phyloP scores from a whole-genome alignment of 2,329 filamentous ascomycete genomes.

The Bipolaris victoriae region DNA sequence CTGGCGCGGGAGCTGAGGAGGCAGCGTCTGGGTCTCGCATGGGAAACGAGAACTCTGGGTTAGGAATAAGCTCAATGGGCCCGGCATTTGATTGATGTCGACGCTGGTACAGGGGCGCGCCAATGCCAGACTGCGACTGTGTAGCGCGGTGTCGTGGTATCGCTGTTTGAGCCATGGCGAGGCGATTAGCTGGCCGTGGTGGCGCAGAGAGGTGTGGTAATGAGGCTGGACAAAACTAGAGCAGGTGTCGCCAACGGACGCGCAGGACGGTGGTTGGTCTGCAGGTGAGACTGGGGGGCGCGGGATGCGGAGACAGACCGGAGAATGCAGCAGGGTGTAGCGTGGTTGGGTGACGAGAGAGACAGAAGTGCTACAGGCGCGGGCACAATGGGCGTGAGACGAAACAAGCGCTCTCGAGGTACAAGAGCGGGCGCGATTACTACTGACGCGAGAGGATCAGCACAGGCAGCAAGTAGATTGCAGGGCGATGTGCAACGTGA shows the following conservation, averaged over 20 bases:
- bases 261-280: constrained; percentile 30
- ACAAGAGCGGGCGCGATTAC: constrained; percentile 44
- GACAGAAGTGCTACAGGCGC: constrained; percentile 36
- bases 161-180: constrained; percentile 47
- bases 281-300: constrained; percentile 29
- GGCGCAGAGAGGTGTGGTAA: constrained; percentile 33
- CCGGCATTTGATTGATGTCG: constrained; percentile 41
- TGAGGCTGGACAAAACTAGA: constrained; percentile 38
- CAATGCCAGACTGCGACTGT: constrained; percentile 45
- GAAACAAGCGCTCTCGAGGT: constrained; percentile 49
- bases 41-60: constrained; percentile 58
- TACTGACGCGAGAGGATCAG: constrained; percentile 38
- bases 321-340: constrained; percentile 13
- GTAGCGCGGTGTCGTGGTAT: constrained; percentile 51
- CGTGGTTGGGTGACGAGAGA: constrained; percentile 15
- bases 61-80: constrained; percentile 54
- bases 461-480: constrained; percentile 36
- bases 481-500: constrained; percentile 14
- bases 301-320: constrained; percentile 30
- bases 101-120: constrained; percentile 48
- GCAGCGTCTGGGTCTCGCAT: constrained; percentile 43
- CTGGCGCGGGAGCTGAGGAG: constrained; percentile 38
- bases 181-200: constrained; percentile 29
- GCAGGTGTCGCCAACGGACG: constrained; percentile 31
- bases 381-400: constrained; percentile 44